Percentiles rank a stretch among this genome's conserved stretches.
phyloP scores from a whole-genome alignment of 441 rosid genomes.

The Bruguiera hainesii region DNA sequence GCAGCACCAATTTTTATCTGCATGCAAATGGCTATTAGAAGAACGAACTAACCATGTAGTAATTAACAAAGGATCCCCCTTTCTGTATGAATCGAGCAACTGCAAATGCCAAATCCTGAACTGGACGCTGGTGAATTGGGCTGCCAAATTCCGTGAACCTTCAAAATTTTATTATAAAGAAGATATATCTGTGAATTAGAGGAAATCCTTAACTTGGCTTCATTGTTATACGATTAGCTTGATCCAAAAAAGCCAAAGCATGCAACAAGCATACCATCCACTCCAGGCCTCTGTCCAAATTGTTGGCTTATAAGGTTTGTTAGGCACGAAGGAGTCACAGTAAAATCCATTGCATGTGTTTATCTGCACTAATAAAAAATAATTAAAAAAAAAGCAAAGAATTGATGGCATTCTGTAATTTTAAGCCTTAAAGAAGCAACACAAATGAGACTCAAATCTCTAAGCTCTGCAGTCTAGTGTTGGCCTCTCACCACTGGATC shows the following conservation, averaged over 20 bases:
- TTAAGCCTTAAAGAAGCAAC: not conserved
- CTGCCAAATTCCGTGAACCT: conserved; percentile 91
- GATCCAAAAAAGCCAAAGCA: conserved; percentile 1
- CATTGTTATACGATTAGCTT: not conserved
- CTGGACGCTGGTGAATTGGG: conserved; percentile 79
- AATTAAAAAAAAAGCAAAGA: not conserved
- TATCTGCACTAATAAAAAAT: conserved; percentile 36
- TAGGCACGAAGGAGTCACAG: conserved; percentile 76
- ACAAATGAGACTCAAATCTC: not conserved
- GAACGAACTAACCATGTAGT: conserved; percentile 65
- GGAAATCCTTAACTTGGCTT: not conserved
- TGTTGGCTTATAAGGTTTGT: conserved; percentile 81
- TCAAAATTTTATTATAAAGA: conserved; percentile 3
- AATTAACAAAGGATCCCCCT: conserved; percentile 85
- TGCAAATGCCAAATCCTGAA: conserved; percentile 82
- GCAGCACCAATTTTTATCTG: not conserved
- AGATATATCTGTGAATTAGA: not conserved
- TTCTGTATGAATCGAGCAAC: conserved; percentile 86
- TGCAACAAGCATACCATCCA: conserved; percentile 51
- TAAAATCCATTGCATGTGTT: conserved; percentile 95
- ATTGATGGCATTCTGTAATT: not conserved
- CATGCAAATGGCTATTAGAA: not conserved
- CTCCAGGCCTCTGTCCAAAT: conserved; percentile 97
- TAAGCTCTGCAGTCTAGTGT: not conserved
- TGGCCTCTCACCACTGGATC: conserved; percentile 70